Base-by-base conservation (phyloP, 805 yeast species). In the Millerago galiae region DNA sequence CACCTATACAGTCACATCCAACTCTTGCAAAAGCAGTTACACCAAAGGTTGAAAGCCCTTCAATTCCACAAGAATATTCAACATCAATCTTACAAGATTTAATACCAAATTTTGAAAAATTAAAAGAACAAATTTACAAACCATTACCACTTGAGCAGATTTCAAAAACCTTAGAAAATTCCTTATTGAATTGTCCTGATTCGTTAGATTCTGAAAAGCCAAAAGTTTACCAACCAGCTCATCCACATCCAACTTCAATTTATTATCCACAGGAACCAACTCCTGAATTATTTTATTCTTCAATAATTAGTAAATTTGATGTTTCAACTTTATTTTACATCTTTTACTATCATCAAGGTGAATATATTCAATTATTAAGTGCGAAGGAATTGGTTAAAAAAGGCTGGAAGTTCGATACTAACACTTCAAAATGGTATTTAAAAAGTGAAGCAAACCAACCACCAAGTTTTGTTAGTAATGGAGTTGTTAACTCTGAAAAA, bases 141-240 rank as follows among this genome's bases (percentile, higher is more conserved):
- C 83, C 86, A 18, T 68, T 77, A 24, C 69, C 80, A 14, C 67
- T 76, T 46, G 70, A 70, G 25, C 59, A 74, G 3, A 78, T 85
- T 18, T 66, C 75, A 38, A 71, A 72, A 44, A 67, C 76, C 52
- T 68, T 91, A 50, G 95, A 87, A 58, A 75, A 83, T 1, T 89
- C 97, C 3, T 69, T 87, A 45, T 68, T 86, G 52, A 84, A 85
- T 55, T 88, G 97, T 60, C 98, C 99, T 0, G 98, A 93, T 63
- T 86, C 98, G 1, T 75, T 81, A 45, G 95, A 91, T 59, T 82
- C 95, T 2, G 97, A 91, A 55, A 76, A 71, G 52, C 95, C 97
- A 14, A 75, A 82, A 47, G 61, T 58, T 34, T 55, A 88, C 59
- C 76, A 74, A 38, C 91, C 97, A 7, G 73, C 75, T 17, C 78